phyloP scores from a whole-genome alignment of 2,329 filamentous ascomycete species.

The Diaporthe nobilis region DNA sequence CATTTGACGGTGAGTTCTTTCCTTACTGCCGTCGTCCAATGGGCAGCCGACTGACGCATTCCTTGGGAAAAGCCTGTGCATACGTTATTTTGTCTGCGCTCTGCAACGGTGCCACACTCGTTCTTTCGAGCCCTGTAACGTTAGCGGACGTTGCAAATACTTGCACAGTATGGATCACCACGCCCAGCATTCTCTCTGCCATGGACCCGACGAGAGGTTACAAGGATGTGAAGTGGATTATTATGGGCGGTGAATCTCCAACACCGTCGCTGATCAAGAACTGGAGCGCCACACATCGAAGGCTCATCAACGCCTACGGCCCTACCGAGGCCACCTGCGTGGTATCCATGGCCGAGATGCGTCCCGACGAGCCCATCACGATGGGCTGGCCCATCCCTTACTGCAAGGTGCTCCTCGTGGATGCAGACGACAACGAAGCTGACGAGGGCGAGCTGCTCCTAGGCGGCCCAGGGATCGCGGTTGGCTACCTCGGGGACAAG shows the following conservation, averaged over 20 bases:
- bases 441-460: slow-evolving; percentile 7
- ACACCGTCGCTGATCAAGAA: slow-evolving; percentile 10
- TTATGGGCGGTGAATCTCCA: not conserved
- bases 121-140: not conserved
- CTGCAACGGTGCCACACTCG: slow-evolving; percentile 1
- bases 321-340: slow-evolving; percentile 14
- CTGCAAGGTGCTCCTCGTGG: slow-evolving; percentile 7
- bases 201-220: slow-evolving; percentile 2
- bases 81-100: slow-evolving; percentile 11
- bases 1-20: not conserved
- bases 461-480: not conserved
- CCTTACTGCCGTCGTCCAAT: fast-evolving
- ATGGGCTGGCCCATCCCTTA: not conserved
- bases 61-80: not conserved
- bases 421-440: slow-evolving; percentile 5
- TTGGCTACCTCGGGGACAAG: not conserved
- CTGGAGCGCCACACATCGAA: not conserved
- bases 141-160: not conserved
- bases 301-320: slow-evolving; percentile 7
- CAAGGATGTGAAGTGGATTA: not conserved
- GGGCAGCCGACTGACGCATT: no score
- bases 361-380: not conserved
- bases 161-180: slow-evolving; percentile 20
- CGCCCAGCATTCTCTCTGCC: not conserved
- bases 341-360: slow-evolving; percentile 17